Evolutionary conservation across 805 yeast genomes (phyloP), one percentile per base, ranked within the genome.

Genomic region (Yarrowia sp.): DNA sequence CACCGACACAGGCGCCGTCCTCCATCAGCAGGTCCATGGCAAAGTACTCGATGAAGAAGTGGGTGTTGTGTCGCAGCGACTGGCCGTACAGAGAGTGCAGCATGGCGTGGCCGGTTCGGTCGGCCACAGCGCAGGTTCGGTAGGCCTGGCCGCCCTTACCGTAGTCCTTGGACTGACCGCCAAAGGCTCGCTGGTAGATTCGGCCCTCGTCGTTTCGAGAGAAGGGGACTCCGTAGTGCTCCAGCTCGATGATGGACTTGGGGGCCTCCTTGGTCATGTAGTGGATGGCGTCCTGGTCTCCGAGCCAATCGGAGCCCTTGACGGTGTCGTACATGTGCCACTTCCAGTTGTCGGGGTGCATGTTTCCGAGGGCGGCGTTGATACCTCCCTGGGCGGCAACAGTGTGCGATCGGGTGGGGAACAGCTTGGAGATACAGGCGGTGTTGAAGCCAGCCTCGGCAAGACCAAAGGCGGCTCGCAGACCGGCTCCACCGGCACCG

Each of bases 301-400:
- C 99, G 66, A 93, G 84, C 99, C 99, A 93, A 79, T 93, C 99
- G 9, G 97, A 91, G 67, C 99, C 99, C 80, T 93, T 93, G 70
- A 93, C 98, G 70, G 99, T 93, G 74, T 93, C 99, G 78, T 94
- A 93, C 97, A 93, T 92, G 77, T 93, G 99, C 97, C 98, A 94
- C 77, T 90, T 96, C 99, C 99, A 93, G 80, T 92, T 92, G 77
- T 93, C 99, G 69, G 84, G 81, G 80, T 94, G 98, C 97, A 93
- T 93, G 82, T 93, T 93, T 69, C 98, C 99, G 67, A 93, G 82
- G 29, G 99, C 99, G 68, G 98, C 99, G 72, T 93, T 93, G 78
- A 93, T 94, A 80, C 99, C 99, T 78, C 99, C 99, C 78, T 93
- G 99, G 58, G 99, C 99, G 63, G 98, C 98, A 58, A 93, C 99